Percentiles rank a stretch among this genome's conserved stretches.
Conservation (phyloP, 1,139 yeast species). For the Debaryomyces coudertii region DNA sequence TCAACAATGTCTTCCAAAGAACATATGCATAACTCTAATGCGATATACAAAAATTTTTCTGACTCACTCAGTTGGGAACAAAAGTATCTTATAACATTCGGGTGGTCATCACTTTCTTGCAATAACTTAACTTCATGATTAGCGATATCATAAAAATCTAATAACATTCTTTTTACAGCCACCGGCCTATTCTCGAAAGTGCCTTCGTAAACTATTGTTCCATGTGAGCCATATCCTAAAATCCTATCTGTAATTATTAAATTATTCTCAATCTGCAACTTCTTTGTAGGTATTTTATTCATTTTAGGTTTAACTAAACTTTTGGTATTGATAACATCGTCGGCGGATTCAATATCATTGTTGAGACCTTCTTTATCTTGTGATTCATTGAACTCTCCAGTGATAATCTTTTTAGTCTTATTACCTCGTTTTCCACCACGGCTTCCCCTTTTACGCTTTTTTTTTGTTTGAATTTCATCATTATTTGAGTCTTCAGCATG, state of each 20-base stretch:
- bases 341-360: conserved; percentile 12
- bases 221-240: conserved; percentile 95
- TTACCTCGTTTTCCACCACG: conserved; percentile 72
- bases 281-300: conserved; percentile 27
- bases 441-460: conserved; percentile 78
- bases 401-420: conserved; percentile 41
- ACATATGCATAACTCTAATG: conserved; percentile 87
- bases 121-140: conserved; percentile 87
- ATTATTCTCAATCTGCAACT: conserved; percentile 52
- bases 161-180: conserved; percentile 91
- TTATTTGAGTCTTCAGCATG: neutral
- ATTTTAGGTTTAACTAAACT: conserved; percentile 30
- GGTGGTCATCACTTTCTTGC: conserved; percentile 96
- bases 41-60: conserved; percentile 87
- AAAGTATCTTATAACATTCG: conserved; percentile 89
- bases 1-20: conserved; percentile 86
- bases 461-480: conserved; percentile 20
- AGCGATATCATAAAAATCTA: conserved; percentile 93
- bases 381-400: conserved; percentile 15
- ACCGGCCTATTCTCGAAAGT: conserved; percentile 90
- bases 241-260: conserved; percentile 70
- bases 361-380: conserved; percentile 19
- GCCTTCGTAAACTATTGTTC: conserved; percentile 92
- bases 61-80: conserved; percentile 78
- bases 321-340: conserved; percentile 30